Conservation (phyloP, 225 moss, liverwort and hornwort species). For the Marchantia paleacea region DNA sequence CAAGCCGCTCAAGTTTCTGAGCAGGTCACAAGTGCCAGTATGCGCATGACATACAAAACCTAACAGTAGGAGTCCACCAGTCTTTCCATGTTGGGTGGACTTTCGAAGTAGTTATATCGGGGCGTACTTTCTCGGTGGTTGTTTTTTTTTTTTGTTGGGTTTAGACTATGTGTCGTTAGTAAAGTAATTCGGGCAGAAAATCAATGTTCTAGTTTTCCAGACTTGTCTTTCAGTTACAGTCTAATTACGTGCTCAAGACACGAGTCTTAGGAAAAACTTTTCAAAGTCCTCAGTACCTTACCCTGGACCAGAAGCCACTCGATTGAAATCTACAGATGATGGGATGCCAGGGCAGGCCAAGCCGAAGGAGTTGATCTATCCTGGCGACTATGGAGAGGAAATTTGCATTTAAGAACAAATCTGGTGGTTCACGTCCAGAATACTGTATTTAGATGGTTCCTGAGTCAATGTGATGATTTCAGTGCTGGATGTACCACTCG, state of each 20-base stretch:
- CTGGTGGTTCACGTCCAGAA: too few relatives aligned
- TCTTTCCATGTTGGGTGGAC: constrained; percentile 38
- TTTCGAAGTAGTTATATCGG: neutral
- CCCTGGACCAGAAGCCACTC: neutral
- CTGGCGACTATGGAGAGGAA: too few relatives aligned
- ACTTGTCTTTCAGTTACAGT: too few relatives aligned
- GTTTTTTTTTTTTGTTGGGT: neutral
- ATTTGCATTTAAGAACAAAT: too few relatives aligned
- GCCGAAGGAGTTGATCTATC: neutral
- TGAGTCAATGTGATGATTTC: too few relatives aligned
- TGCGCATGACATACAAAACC: constrained; percentile 42
- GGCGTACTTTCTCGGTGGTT: neutral
- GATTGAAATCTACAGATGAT: neutral
- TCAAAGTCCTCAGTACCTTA: neutral
- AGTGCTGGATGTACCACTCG: too few relatives aligned
- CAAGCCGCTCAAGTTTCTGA: constrained; percentile 62
- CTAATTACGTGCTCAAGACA: too few relatives aligned
- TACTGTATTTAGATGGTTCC: too few relatives aligned
- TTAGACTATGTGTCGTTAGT: too few relatives aligned
- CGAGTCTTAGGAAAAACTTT: too few relatives aligned
- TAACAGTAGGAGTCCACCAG: constrained; percentile 52
- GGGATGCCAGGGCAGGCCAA: neutral
- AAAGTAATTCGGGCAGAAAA: too few relatives aligned
- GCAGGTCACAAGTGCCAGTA: constrained; percentile 67
- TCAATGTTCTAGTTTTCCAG: too few relatives aligned